A percentile compares a stretch with the other conserved stretches of the same genome.
phyloP scores from a whole-genome alignment of 768 basidiomycete species.

The Amanita subjunquillea region DNA sequence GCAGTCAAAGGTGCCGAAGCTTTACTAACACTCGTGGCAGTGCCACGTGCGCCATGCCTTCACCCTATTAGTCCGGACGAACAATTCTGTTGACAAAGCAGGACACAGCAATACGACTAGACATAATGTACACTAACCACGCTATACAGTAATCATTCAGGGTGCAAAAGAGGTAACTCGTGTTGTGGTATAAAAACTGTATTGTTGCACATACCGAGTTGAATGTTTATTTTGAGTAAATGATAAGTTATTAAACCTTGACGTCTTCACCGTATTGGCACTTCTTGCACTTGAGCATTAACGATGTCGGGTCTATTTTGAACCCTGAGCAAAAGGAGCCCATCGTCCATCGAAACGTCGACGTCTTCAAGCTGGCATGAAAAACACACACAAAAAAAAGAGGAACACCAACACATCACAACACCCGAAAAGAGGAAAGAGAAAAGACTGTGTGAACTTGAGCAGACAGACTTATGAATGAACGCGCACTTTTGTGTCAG shows the following conservation, averaged over 20 bases:
- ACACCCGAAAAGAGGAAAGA: conserved; percentile 4
- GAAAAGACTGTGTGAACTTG: conserved; percentile 7
- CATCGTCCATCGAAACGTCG: conserved; percentile 45
- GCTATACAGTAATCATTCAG: background rate
- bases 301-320: background rate
- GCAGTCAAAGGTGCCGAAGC: background rate
- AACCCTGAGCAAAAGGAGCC: conserved; percentile 48
- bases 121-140: background rate
- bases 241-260: background rate
- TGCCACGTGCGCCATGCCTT: background rate
- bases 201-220: background rate
- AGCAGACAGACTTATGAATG: conserved; percentile 7
- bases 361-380: conserved; percentile 40
- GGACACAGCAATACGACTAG: background rate
- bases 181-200: background rate
- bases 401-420: background rate
- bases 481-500: conserved; percentile 42
- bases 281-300: conserved; percentile 29
- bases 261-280: conserved; percentile 33
- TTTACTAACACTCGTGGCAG: background rate
- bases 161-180: background rate
- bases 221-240: background rate
- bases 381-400: conserved; percentile 8
- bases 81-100: background rate
- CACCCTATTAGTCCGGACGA: background rate